Conservation (phyloP, 202 grass and related monocot species). For the Digitaria exilis region DNA sequence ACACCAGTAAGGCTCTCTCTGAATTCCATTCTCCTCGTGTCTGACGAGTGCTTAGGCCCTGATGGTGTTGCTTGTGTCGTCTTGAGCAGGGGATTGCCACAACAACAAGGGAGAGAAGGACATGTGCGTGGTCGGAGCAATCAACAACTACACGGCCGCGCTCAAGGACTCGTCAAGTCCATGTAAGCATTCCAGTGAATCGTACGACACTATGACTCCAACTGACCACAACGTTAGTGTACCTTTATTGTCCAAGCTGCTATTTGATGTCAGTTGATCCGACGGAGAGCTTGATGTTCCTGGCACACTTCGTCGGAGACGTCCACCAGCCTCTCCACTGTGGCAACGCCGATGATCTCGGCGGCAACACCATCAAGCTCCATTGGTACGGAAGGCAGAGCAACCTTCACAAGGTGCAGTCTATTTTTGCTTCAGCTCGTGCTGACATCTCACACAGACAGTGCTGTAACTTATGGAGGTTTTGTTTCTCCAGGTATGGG, state of each 20-base stretch:
- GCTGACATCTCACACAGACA: not conserved
- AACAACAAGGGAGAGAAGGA: constrained; percentile 32
- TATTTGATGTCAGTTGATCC: constrained; percentile 32
- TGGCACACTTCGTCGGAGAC: constrained; percentile 74
- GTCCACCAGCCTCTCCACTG: constrained; percentile 91
- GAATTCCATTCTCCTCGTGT: too few species aligned
- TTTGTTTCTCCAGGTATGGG: constrained; percentile 53
- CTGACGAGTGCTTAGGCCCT: not conserved
- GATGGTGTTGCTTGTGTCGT: not conserved
- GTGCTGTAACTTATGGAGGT: too few species aligned
- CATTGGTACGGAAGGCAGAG: constrained; percentile 63
- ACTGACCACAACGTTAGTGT: too few species aligned
- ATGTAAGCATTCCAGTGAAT: constrained; percentile 27
- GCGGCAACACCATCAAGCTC: constrained; percentile 68
- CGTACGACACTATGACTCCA: too few species aligned
- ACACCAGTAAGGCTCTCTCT: constrained; percentile 38
- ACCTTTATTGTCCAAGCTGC: not conserved
- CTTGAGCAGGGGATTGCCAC: constrained; percentile 35
- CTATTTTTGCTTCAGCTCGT: too few species aligned
- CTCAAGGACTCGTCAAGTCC: not conserved
- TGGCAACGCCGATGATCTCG: too few species aligned
- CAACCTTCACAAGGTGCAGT: constrained; percentile 50
- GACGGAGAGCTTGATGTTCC: constrained; percentile 68
- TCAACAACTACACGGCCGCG: too few species aligned
- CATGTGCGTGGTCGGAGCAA: too few species aligned